Evolutionary conservation across 1,284 basidiomycete genomes (phyloP).

Genomic region (Sphagnurus paluster): DNA sequence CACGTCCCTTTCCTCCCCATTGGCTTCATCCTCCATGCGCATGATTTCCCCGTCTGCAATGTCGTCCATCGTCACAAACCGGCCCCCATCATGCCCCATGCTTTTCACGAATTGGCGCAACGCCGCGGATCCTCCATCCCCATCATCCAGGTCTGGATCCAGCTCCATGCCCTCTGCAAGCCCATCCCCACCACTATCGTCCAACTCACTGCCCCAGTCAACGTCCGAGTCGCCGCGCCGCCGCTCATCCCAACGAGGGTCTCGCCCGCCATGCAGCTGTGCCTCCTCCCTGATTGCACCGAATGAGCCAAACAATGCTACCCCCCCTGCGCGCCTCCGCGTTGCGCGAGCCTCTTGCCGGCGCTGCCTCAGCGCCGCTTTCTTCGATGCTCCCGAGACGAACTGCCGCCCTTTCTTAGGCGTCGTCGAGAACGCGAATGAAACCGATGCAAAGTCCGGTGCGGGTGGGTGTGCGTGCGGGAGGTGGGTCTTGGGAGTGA

Average conservation of each 20-base stretch:
- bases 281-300: conserved; percentile 62
- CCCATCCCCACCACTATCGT: conserved; percentile 30
- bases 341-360: conserved; percentile 24
- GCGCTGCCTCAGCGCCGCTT: conserved; percentile 22
- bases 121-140: conserved; percentile 31
- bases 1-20: conserved; percentile 27
- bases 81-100: conserved; percentile 47
- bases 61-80: conserved; percentile 66
- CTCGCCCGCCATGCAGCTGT: conserved; percentile 39
- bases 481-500: neutral
- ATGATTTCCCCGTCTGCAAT: conserved; percentile 56
- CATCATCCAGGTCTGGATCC: conserved; percentile 47
- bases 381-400: conserved; percentile 20
- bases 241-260: conserved; percentile 48
- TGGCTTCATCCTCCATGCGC: conserved; percentile 53
- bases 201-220: conserved; percentile 68
- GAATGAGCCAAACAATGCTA: conserved; percentile 44
- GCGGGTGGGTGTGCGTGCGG: neutral
- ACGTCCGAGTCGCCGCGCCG: conserved; percentile 68
- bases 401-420: conserved; percentile 21
- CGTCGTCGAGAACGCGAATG: conserved; percentile 24
- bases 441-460: conserved; percentile 21
- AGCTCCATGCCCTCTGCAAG: conserved; percentile 55
- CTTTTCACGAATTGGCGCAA: conserved; percentile 59
- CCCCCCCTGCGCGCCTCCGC: conserved; percentile 30